Percentiles rank a stretch among this genome's conserved stretches.
These are phyloP conservation scores for Phoma herbarum DNA, from an alignment of 2,329 filamentous ascomycete genomes.

Conservation along the genomic window DNA sequence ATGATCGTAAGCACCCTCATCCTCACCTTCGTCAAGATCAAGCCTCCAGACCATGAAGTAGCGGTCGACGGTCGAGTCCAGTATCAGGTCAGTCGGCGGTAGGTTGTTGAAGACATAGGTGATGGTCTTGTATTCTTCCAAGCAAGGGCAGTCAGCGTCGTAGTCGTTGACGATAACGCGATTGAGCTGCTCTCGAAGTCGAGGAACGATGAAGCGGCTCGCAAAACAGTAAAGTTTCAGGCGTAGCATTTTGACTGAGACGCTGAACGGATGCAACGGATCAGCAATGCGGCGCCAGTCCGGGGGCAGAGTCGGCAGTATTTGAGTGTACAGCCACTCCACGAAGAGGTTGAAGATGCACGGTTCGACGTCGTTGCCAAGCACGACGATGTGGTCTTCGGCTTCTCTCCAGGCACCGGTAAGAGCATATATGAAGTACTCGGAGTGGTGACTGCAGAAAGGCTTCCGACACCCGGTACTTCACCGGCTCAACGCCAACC, in stretches of 20 bases:
- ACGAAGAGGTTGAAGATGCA: constrained; percentile 23
- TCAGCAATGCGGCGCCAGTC: constrained; percentile 20
- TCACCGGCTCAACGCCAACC: constrained; percentile 17
- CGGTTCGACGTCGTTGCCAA: constrained; percentile 21
- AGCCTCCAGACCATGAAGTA: constrained; percentile 22
- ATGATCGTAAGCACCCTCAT: constrained; percentile 11
- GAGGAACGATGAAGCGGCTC: constrained; percentile 19
- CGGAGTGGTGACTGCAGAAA: constrained; percentile 25
- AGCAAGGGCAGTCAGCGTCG: constrained; percentile 15
- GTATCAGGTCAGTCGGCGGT: constrained; percentile 16
- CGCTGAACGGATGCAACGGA: constrained; percentile 12
- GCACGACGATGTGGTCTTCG: constrained; percentile 12
- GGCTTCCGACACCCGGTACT: constrained; percentile 17
- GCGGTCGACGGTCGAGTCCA: constrained; percentile 23
- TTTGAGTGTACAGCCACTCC: constrained; percentile 26
- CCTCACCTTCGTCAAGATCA: constrained; percentile 16
- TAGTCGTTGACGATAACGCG: constrained; percentile 18
- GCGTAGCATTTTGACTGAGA: constrained; percentile 17
- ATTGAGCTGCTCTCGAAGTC: constrained; percentile 10
- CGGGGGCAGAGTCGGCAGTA: constrained; percentile 11
- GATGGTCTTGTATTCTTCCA: constrained; percentile 17
- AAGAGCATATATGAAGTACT: constrained; percentile 25
- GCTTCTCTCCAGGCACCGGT: constrained; percentile 22
- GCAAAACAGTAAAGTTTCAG: constrained; percentile 23
- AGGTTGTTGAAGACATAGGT: constrained; percentile 24